phyloP scores from a whole-genome alignment of 305 asterid species.

The Fraxinus baroniana region DNA sequence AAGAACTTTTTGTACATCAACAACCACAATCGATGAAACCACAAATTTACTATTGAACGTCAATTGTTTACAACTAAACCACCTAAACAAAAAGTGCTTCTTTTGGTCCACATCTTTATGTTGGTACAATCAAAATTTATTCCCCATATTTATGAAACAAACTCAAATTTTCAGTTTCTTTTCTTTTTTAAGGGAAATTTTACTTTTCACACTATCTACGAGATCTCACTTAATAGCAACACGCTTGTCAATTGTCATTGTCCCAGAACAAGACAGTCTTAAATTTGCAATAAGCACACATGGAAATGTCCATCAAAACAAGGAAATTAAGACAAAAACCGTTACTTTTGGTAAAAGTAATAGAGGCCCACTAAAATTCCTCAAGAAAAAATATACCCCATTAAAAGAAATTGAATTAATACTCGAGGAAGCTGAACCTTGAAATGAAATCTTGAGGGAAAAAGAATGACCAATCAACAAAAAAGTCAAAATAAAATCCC shows the following conservation, averaged over 20 bases:
- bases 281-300: conserved; percentile 11
- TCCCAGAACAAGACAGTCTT: conserved; percentile 8
- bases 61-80: no score
- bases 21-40: no score
- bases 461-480: neutral
- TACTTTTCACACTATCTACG: conserved; percentile 25
- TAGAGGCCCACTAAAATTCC: conserved; percentile 24
- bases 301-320: conserved; percentile 23
- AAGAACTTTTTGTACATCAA: no score
- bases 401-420: neutral
- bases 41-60: no score
- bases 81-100: conserved; percentile 41
- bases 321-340: conserved; percentile 21
- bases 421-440: conserved; percentile 6
- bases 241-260: conserved; percentile 1
- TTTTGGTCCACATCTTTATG: conserved; percentile 95
- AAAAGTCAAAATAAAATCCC: no score
- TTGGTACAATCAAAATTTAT: conserved; percentile 94
- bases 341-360: conserved; percentile 20
- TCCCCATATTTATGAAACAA: conserved; percentile 58
- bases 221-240: conserved; percentile 17
- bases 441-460: conserved; percentile 27
- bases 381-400: conserved; percentile 28
- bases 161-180: conserved; percentile 10
- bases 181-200: conserved; percentile 3